These are phyloP conservation scores for Pseudogymnoascus sp. DNA, from an alignment of 2,329 filamentous ascomycete species.

Conservation along the genomic window DNA sequence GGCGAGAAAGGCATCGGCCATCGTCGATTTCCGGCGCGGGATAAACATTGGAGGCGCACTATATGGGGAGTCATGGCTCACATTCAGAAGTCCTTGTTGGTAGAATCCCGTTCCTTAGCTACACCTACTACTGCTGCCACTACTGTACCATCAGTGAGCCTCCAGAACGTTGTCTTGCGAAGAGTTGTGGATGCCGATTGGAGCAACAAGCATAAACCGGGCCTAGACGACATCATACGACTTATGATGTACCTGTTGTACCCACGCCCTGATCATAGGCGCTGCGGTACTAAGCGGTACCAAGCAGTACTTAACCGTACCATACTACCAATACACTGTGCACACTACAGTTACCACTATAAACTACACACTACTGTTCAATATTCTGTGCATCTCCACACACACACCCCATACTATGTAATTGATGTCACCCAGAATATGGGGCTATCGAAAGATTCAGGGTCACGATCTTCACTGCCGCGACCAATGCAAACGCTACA, in stretches of 20 bases:
- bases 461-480: not conserved
- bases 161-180: not conserved
- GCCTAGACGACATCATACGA: not conserved
- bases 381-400: not conserved
- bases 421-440: not conserved
- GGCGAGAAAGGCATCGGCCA: not conserved
- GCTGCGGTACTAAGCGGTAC: not conserved
- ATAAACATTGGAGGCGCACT: slow-evolving; percentile 1
- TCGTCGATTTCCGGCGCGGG: not conserved
- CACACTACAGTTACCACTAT: not conserved
- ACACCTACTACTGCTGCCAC: not conserved
- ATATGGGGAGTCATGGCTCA: not conserved
- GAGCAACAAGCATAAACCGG: not conserved
- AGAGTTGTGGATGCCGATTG: not conserved
- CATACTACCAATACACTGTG: not conserved
- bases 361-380: not conserved
- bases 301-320: not conserved
- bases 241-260: not conserved
- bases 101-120: not conserved
- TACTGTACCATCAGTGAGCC: not conserved
- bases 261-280: not conserved
- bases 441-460: not conserved
- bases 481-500: slow-evolving; percentile 2
- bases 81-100: not conserved
- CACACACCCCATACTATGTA: not conserved